phyloP scores from a whole-genome alignment of 2,329 filamentous ascomycete genomes.

The Pyrenochaeta sp. region DNA sequence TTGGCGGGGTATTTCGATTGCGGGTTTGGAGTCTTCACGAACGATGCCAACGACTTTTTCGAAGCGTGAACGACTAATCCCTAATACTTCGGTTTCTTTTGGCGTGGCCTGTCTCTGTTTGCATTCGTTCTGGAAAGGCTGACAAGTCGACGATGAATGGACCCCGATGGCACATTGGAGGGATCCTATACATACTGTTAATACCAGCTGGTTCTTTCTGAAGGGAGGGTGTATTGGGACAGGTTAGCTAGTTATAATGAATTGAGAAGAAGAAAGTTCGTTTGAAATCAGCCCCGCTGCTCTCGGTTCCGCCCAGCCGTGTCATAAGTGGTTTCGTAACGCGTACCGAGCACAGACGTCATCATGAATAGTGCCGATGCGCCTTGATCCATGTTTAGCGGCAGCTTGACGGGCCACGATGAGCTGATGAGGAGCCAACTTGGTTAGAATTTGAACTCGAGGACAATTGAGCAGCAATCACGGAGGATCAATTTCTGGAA shows the following conservation, averaged over 20 bases:
- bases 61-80: conserved; percentile 30
- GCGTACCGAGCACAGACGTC: conserved; percentile 30
- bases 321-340: conserved; percentile 37
- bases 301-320: conserved; percentile 26
- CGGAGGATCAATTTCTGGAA: background rate
- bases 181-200: conserved; percentile 14
- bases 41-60: conserved; percentile 28
- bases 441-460: too few relatives aligned
- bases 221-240: too few relatives aligned
- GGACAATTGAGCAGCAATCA: conserved; percentile 1
- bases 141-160: conserved; percentile 9
- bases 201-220: too few relatives aligned
- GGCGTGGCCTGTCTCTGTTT: conserved; percentile 23
- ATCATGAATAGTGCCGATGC: conserved; percentile 27
- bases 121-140: conserved; percentile 7
- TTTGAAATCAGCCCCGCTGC: conserved; percentile 28
- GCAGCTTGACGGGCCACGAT: conserved; percentile 14
- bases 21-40: conserved; percentile 23
- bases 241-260: conserved; percentile 24
- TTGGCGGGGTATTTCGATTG: conserved; percentile 17
- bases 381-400: conserved; percentile 21
- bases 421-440: too few relatives aligned
- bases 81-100: conserved; percentile 24
- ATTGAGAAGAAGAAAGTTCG: conserved; percentile 23
- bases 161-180: conserved; percentile 4